These are phyloP conservation scores for Didymellaceae sp. DNA, from an alignment of 2,329 filamentous ascomycete genomes.

Conservation along the genomic window DNA sequence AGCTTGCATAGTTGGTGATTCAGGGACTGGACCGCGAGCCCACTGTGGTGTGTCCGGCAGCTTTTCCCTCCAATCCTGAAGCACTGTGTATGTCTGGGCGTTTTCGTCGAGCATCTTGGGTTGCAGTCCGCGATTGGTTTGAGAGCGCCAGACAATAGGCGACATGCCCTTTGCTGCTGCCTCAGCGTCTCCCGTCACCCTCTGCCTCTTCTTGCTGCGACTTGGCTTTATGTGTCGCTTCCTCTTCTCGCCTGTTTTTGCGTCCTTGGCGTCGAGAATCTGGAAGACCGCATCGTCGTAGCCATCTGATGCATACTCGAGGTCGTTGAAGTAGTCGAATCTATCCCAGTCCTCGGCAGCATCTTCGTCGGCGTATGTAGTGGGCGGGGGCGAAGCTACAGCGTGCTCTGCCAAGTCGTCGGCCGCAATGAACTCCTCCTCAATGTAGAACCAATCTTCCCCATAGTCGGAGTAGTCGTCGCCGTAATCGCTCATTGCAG, in stretches of 20 bases:
- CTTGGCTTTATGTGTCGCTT: conserved; percentile 30
- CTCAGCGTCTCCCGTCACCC: conserved; percentile 5
- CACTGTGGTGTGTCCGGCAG: conserved; percentile 41
- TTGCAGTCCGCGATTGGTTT: conserved; percentile 31
- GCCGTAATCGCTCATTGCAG: conserved; percentile 52
- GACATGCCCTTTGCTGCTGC: conserved; percentile 26
- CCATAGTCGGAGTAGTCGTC: conserved; percentile 48
- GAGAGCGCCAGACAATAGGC: conserved; percentile 46
- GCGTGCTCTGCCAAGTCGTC: conserved; percentile 59
- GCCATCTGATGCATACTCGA: conserved; percentile 56
- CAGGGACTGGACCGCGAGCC: conserved; percentile 27
- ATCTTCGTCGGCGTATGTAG: conserved; percentile 41
- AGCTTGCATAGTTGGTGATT: conserved; percentile 19
- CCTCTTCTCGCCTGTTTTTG: conserved; percentile 38
- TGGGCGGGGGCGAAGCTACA: conserved; percentile 52
- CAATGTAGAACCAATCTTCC: conserved; percentile 56
- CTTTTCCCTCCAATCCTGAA: conserved; percentile 55
- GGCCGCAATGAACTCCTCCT: conserved; percentile 52
- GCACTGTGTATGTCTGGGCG: conserved; percentile 46
- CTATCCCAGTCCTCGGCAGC: conserved; percentile 52
- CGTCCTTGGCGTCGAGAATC: conserved; percentile 25
- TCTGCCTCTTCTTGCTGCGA: conserved; percentile 38
- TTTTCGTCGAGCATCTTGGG: conserved; percentile 37
- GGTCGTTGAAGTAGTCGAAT: conserved; percentile 57
- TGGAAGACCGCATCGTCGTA: conserved; percentile 52